phyloP scores from a whole-genome alignment of 2,329 filamentous ascomycete genomes.

The Verticillium nonalfalfae region DNA sequence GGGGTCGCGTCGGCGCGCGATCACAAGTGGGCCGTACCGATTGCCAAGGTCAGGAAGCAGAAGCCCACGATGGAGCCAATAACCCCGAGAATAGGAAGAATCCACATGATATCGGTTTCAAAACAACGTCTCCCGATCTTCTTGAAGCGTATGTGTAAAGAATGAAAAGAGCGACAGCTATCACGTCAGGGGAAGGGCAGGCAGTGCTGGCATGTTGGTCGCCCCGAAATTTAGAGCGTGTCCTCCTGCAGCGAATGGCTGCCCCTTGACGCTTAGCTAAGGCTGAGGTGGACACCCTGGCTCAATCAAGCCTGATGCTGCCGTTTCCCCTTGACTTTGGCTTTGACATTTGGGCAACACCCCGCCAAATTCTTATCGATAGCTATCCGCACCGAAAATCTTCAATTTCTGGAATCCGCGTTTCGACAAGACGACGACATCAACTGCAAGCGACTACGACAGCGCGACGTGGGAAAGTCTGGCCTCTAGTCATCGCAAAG shows the following conservation, averaged over 20 bases:
- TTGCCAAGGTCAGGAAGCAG: constrained; percentile 87
- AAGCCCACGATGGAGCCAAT: constrained; percentile 83
- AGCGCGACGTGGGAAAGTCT: not conserved
- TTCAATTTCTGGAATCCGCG: not conserved
- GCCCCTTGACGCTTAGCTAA: not conserved
- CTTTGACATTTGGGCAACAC: not conserved
- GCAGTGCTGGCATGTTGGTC: not conserved
- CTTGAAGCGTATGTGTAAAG: not conserved
- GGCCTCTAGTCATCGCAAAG: too few relatives aligned
- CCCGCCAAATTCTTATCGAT: constrained; percentile 3
- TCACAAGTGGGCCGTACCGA: constrained; percentile 53
- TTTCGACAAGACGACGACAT: not conserved
- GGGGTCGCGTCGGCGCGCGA: not conserved
- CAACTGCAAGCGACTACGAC: not conserved
- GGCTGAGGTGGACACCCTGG: not conserved
- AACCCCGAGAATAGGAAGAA: constrained; percentile 88
- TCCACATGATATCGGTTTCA: constrained; percentile 68
- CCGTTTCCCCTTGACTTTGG: too few relatives aligned
- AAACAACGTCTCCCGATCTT: not conserved
- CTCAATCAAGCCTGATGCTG: not conserved
- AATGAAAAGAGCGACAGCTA: not conserved
- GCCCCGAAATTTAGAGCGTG: not conserved
- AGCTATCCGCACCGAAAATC: constrained; percentile 4
- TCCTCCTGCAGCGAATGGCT: not conserved
- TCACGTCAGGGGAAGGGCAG: not conserved